Percentiles rank a stretch among this genome's conserved stretches.
phyloP scores from a whole-genome alignment of 805 yeast genomes.

The Ogataea saltuana region DNA sequence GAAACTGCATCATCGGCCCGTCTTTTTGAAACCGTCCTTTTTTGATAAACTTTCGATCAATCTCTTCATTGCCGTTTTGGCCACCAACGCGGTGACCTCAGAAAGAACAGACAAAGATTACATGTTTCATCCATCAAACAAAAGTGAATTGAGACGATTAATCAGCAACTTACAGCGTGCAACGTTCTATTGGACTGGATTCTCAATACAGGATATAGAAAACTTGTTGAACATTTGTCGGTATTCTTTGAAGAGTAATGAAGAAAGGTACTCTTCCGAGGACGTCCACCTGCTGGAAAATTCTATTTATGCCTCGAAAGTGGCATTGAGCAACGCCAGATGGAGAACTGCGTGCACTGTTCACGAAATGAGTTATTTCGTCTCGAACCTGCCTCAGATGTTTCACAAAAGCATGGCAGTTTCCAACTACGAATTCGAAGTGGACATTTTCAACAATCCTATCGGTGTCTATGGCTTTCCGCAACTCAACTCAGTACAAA shows the following conservation, averaged over 20 bases:
- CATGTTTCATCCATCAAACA: constrained; percentile 66
- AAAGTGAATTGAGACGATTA: constrained; percentile 53
- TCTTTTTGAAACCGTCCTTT: constrained; percentile 59
- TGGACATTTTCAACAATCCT: constrained; percentile 53
- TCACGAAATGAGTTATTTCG: constrained; percentile 67
- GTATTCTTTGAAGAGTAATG: constrained; percentile 40
- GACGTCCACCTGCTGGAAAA: constrained; percentile 46
- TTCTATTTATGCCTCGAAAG: constrained; percentile 46
- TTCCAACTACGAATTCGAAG: constrained; percentile 37
- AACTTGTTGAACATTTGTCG: constrained; percentile 51
- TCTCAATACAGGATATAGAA: constrained; percentile 57
- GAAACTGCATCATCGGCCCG: constrained; percentile 56
- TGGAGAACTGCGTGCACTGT: constrained; percentile 60
- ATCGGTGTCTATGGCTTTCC: constrained; percentile 60
- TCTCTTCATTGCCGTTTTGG: constrained; percentile 64
- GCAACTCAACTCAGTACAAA: constrained; percentile 52
- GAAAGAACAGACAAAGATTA: constrained; percentile 67
- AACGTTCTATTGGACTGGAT: constrained; percentile 77
- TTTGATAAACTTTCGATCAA: constrained; percentile 64
- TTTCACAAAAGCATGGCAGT: constrained; percentile 46
- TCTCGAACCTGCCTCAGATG: constrained; percentile 44
- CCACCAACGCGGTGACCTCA: constrained; percentile 73
- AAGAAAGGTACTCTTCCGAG: constrained; percentile 33
- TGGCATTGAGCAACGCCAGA: constrained; percentile 50
- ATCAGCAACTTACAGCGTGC: constrained; percentile 64